Evolutionary conservation across 495 filamentous ascomycete genomes (phyloP), one percentile per base, ranked within the genome.

Genomic region (Podospora appendiculata): DNA sequence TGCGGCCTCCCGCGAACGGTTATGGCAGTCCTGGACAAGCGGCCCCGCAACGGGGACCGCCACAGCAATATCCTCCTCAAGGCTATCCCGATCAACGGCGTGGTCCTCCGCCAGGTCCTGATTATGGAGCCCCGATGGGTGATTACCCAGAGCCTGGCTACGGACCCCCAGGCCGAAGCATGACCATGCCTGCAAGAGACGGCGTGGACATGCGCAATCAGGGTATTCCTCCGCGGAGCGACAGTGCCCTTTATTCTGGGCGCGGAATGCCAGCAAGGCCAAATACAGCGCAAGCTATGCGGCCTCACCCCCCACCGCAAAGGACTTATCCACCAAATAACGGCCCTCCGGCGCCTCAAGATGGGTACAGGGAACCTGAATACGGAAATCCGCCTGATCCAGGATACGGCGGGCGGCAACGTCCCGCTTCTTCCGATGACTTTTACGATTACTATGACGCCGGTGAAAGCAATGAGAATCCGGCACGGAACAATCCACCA

Each of bases 371-470:
- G 38, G 58, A 61, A 8, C 61, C 54, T 2, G 59, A 41, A n/a
- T 64, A 62, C 9, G 49, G 49, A 14, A 52, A 40, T 25, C 53
- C 53, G 2, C 53, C 55, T 8, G 59, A 60, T 32, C 47, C 51
- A 19, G 62, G 51, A 19, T 66, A 68, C 32, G 59, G 52, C 18
- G 51, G 33, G 2, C 58, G 64, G 46, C 55, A 55, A 4, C 58
- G 70, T 12, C 65, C 62, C 47, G 50, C 55, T 2, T 72, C 74
- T 8, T 61, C 76, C 32, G 76, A 73, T 50, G 74, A 83, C 45
- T 69, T 81, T 14, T 83, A 82, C 48, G 79, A 76, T 39, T 84
- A 83, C 56, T 81, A 79, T 48, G 75, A 75, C 38, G 55, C 56
- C 40, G 51, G 58, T 17, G 52, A 47, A 32, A 66, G 61, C 48